Conservation (phyloP, 441 rosid species). For the Theobroma grandiflorum region DNA sequence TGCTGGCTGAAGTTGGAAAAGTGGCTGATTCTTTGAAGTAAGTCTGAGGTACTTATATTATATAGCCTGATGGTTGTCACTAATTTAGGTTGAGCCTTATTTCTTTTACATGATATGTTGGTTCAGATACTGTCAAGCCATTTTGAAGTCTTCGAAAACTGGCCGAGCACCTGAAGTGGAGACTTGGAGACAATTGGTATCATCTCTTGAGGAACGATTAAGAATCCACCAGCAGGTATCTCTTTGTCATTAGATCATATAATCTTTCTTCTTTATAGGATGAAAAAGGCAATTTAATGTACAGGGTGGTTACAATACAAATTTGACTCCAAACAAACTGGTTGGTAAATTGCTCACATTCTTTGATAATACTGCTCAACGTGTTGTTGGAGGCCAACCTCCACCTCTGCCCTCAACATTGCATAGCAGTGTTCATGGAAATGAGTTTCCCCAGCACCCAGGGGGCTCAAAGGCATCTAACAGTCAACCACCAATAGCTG, state of each 20-base stretch:
- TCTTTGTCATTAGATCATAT: conserved; percentile 20
- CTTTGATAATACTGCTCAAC: conserved; percentile 61
- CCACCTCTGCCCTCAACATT: conserved; percentile 56
- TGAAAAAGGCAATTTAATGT: conserved; percentile 4
- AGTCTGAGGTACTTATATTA: conserved; percentile 28
- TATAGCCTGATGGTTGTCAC: conserved; percentile 6
- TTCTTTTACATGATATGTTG: conserved; percentile 18
- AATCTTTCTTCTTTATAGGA: not conserved
- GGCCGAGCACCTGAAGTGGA: conserved; percentile 63
- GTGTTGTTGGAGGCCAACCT: conserved; percentile 66
- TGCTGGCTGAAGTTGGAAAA: conserved; percentile 80
- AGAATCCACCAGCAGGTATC: conserved; percentile 65
- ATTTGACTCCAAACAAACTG: conserved; percentile 47
- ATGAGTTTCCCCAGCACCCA: conserved; percentile 44
- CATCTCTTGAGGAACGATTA: conserved; percentile 64
- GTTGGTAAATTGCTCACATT: conserved; percentile 55
- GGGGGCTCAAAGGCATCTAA: conserved; percentile 39
- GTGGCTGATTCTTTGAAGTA: conserved; percentile 67
- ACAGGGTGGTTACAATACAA: conserved; percentile 54
- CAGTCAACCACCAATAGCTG: conserved; percentile 49
- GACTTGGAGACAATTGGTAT: conserved; percentile 54
- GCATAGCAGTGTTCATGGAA: conserved; percentile 39
- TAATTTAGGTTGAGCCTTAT: not conserved
- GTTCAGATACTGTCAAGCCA: conserved; percentile 65
- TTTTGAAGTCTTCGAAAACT: conserved; percentile 55